Conservation (phyloP, 1,139 yeast genomes). For the Zygoascus hellenicus region DNA sequence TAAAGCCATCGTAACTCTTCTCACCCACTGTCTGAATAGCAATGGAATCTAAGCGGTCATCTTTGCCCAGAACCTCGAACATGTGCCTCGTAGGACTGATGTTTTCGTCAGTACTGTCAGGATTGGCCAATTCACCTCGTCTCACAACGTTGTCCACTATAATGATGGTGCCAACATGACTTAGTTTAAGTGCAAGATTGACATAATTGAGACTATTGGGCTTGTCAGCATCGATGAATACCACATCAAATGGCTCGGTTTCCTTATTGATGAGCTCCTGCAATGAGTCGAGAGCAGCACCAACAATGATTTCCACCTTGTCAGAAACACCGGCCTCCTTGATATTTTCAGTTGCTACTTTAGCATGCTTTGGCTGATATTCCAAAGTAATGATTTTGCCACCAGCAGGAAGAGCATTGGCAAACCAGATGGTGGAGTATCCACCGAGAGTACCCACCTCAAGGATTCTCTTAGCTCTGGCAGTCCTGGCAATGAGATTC, state of each 20-base stretch:
- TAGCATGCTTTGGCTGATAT: slow-evolving; percentile 19
- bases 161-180: slow-evolving; percentile 16
- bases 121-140: slow-evolving; percentile 12
- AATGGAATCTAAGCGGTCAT: slow-evolving; percentile 14
- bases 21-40: slow-evolving; percentile 18
- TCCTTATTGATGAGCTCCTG: not conserved
- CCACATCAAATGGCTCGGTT: slow-evolving; percentile 15
- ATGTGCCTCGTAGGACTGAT: slow-evolving; percentile 13
- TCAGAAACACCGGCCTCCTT: slow-evolving; percentile 19
- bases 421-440: slow-evolving; percentile 20
- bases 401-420: slow-evolving; percentile 19
- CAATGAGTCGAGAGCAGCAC: slow-evolving; percentile 18
- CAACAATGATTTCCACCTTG: slow-evolving; percentile 21
- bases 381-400: slow-evolving; percentile 19
- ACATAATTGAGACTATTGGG: slow-evolving; percentile 16
- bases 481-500: slow-evolving; percentile 13
- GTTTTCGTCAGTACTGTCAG: not conserved
- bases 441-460: slow-evolving; percentile 21
- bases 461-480: slow-evolving; percentile 16
- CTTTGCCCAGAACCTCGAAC: slow-evolving; percentile 14
- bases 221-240: slow-evolving; percentile 22
- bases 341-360: slow-evolving; percentile 17
- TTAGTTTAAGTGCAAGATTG: slow-evolving; percentile 18
- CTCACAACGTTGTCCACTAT: slow-evolving; percentile 19
- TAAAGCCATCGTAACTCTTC: slow-evolving; percentile 17